A percentile compares a stretch with the other conserved stretches of the same genome.
Evolutionary conservation across 2,329 filamentous ascomycete genomes (phyloP).

Genomic region (Thielaviopsis musarum): DNA sequence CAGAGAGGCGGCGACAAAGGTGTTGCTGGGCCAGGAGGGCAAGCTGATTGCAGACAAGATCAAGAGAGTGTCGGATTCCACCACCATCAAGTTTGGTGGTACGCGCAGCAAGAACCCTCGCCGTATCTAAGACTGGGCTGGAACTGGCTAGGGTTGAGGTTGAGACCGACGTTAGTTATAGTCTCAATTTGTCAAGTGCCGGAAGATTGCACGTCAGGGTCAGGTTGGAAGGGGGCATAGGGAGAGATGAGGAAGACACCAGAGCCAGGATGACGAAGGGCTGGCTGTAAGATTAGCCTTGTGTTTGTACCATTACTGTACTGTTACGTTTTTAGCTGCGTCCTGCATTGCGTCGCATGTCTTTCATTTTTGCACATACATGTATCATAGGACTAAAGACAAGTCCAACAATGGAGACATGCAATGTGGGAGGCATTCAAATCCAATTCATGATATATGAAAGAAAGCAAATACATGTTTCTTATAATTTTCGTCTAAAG

Average conservation of each 20-base stretch:
- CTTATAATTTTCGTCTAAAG: neutral
- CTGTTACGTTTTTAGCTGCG: slow-evolving; percentile 1
- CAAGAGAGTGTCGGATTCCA: slow-evolving; percentile 65
- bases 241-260: neutral
- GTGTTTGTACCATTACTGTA: slow-evolving; percentile 20
- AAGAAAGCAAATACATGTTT: neutral
- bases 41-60: slow-evolving; percentile 58
- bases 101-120: slow-evolving; percentile 71
- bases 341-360: neutral
- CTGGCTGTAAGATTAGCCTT: neutral
- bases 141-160: neutral
- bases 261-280: neutral
- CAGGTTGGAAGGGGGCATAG: neutral
- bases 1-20: slow-evolving; percentile 78
- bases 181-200: neutral
- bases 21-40: slow-evolving; percentile 73
- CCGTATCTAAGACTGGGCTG: slow-evolving; percentile 37
- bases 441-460: neutral
- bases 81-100: slow-evolving; percentile 89
- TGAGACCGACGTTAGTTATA: too few species aligned
- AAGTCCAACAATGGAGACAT: slow-evolving; percentile 13
- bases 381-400: neutral
- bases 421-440: neutral
- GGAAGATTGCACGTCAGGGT: neutral
- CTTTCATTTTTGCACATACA: neutral